These are phyloP conservation scores for Globomyces pollinis-pini DNA, from an alignment of 192 early-diverging fungal genomes.

Conservation along the genomic window DNA sequence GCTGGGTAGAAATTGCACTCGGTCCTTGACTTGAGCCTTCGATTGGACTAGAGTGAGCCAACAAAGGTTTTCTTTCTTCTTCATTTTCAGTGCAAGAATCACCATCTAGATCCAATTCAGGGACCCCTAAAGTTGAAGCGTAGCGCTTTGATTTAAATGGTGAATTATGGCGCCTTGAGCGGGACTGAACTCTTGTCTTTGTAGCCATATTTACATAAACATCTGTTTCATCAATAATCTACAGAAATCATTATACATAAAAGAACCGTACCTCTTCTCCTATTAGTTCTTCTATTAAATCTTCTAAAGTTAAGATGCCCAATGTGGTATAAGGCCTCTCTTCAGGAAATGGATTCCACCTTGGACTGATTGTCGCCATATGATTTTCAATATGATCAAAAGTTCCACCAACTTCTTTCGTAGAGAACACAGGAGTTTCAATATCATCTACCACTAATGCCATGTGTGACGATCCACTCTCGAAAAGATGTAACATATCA, in stretches of 20 bases:
- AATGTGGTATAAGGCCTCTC: slow-evolving; percentile 16
- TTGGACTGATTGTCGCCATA: not conserved
- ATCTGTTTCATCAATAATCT: slow-evolving; percentile 53
- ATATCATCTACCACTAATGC: slow-evolving; percentile 36
- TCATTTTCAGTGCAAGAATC: not conserved
- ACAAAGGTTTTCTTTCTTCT: not conserved
- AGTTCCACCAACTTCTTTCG: not conserved
- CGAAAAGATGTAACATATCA: slow-evolving; percentile 48
- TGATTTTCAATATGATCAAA: not conserved
- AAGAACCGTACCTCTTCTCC: slow-evolving; percentile 32
- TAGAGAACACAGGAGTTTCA: not conserved
- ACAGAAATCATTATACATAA: slow-evolving; percentile 9
- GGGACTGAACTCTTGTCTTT: slow-evolving; percentile 23
- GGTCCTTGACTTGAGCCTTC: too few species aligned
- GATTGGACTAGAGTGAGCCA: not conserved
- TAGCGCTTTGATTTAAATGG: not conserved
- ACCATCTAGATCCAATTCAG: not conserved
- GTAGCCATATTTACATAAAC: slow-evolving; percentile 40
- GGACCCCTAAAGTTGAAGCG: not conserved
- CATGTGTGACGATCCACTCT: slow-evolving; percentile 46
- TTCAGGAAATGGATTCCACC: not conserved
- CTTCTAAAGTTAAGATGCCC: slow-evolving; percentile 47
- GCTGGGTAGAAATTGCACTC: not conserved
- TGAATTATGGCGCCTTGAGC: not conserved
- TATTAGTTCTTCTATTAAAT: slow-evolving; percentile 50